Conservation (phyloP, 2,329 filamentous ascomycete species). For the Colletotrichum musicola region DNA sequence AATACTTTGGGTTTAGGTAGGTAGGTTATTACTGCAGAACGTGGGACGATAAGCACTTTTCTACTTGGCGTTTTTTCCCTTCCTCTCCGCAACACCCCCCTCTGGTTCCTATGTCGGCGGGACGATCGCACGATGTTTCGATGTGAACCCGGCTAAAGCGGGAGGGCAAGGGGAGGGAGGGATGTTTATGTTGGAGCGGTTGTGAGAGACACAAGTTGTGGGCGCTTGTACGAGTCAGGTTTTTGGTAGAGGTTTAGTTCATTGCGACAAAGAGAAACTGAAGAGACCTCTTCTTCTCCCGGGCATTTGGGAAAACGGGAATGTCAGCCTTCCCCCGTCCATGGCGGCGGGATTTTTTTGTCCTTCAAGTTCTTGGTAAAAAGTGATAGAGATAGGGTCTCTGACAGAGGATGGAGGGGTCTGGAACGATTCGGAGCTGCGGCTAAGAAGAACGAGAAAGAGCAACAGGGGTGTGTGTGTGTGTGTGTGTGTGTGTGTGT, state of each 20-base stretch:
- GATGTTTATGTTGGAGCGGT: background rate
- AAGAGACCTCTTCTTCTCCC: background rate
- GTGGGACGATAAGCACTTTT: slow-evolving; percentile 18
- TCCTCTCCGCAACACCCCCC: background rate
- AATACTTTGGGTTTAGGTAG: background rate
- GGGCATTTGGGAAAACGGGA: background rate
- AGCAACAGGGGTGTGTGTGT: slow-evolving; percentile 2
- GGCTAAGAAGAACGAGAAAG: slow-evolving; percentile 11
- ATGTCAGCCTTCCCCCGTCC: background rate
- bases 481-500: slow-evolving; percentile 6
- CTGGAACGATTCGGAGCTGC: slow-evolving; percentile 33
- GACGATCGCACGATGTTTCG: slow-evolving; percentile 30
- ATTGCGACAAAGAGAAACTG: slow-evolving; percentile 2
- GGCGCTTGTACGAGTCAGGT: slow-evolving; percentile 23
- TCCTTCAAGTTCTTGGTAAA: background rate
- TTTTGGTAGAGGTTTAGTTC: background rate
- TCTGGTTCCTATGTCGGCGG: slow-evolving; percentile 30
- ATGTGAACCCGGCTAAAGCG: slow-evolving; percentile 1
- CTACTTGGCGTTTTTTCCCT: background rate
- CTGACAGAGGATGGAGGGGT: background rate
- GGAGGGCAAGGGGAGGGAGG: no score
- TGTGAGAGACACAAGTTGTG: background rate
- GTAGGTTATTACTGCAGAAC: background rate
- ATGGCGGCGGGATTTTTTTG: slow-evolving; percentile 10
- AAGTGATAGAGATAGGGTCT: slow-evolving; percentile 23